A percentile compares a stretch with the other conserved stretches of the same genome.
phyloP scores from a whole-genome alignment of 176 grass and related monocot genomes.

The Olyra latifolia region DNA sequence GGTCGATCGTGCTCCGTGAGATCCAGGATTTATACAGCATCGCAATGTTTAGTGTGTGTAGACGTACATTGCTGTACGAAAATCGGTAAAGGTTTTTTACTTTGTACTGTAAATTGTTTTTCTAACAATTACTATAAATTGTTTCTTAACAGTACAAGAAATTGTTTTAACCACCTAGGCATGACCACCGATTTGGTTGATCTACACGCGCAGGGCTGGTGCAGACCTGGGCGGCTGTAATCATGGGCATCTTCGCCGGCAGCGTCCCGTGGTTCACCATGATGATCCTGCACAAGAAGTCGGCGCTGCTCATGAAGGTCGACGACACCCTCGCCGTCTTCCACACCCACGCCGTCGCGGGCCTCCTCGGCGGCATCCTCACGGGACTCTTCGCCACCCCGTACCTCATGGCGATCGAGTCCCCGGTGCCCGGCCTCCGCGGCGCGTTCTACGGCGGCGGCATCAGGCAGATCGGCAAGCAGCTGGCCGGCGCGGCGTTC shows the following conservation, averaged over 20 bases:
- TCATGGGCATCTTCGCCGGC: conserved; percentile 64
- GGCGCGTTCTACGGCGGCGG: conserved; percentile 80
- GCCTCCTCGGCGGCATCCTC: conserved; percentile 65
- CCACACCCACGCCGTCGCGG: conserved; percentile 77
- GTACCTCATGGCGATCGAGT: conserved; percentile 46
- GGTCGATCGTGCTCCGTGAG: no score
- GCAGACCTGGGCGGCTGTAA: conserved; percentile 65
- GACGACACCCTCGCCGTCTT: conserved; percentile 76
- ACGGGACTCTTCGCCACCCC: conserved; percentile 70
- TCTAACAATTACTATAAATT: no score
- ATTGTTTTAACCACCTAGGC: neutral
- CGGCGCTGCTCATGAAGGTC: conserved; percentile 57
- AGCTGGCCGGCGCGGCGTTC: conserved; percentile 68
- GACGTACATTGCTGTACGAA: no score
- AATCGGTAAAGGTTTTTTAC: no score
- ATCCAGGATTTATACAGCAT: no score
- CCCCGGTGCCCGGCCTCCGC: conserved; percentile 32
- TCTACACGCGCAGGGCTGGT: conserved; percentile 47
- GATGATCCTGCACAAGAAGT: conserved; percentile 89
- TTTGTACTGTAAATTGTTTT: no score
- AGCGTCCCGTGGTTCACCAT: conserved; percentile 87
- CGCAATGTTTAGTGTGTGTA: no score
- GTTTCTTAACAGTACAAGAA: no score
- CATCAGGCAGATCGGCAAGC: conserved; percentile 54
- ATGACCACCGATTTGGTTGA: neutral